Conservation (phyloP, 2,329 filamentous ascomycete genomes). For the Colletotrichum sp. region DNA sequence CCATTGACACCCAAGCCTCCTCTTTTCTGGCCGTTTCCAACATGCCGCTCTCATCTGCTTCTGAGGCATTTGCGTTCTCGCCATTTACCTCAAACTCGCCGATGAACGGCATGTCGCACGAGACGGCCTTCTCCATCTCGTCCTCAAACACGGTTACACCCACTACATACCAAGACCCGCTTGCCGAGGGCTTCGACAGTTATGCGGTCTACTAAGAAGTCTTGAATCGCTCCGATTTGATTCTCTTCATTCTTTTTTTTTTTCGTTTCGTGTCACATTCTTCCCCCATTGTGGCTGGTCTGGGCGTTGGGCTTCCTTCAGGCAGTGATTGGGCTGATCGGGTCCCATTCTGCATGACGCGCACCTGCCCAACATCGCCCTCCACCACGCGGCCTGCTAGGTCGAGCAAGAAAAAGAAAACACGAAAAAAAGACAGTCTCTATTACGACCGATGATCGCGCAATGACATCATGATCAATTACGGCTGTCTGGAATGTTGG, state of each 20-base stretch:
- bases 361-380: conserved; percentile 9
- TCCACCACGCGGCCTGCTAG: background rate
- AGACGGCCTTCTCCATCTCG: conserved; percentile 20
- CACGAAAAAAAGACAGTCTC: background rate
- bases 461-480: conserved; percentile 10
- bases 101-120: conserved; percentile 15
- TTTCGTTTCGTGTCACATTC: background rate
- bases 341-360: background rate
- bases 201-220: background rate
- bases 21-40: conserved; percentile 7
- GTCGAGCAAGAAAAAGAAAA: background rate
- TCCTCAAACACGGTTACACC: conserved; percentile 20
- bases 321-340: conserved; percentile 13
- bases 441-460: background rate
- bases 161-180: conserved; percentile 9
- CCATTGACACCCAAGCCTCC: conserved; percentile 14
- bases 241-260: background rate
- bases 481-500: background rate
- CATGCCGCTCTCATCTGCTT: conserved; percentile 16
- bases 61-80: conserved; percentile 15
- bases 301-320: conserved; percentile 4
- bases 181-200: conserved; percentile 6
- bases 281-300: background rate
- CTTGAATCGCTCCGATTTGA: background rate
- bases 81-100: conserved; percentile 14